Evolutionary conservation across 1,284 basidiomycete species (phyloP).

Genomic region (Sphaerobolus stellatus): DNA sequence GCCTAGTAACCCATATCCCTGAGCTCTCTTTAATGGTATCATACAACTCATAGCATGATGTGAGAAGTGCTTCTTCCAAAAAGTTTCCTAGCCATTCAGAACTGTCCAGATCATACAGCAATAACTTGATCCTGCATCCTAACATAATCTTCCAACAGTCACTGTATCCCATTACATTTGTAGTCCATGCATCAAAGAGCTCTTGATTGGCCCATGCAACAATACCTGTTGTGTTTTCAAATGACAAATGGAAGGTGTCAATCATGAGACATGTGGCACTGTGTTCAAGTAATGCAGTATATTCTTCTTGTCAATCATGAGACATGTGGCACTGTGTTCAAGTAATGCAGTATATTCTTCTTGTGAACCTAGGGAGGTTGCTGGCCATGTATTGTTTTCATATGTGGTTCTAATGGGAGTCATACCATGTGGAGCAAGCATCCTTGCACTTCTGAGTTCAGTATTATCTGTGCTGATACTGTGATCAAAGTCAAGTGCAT

Average conservation of each 20-base stretch:
- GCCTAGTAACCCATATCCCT: too few relatives aligned
- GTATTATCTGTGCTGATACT: not conserved
- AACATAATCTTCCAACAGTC: constrained; percentile 37
- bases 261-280: too few relatives aligned
- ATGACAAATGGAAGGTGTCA: constrained; percentile 34
- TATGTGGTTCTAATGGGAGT: not conserved
- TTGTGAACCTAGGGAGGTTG: constrained; percentile 18
- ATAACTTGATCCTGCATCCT: constrained; percentile 31
- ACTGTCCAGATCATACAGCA: constrained; percentile 35
- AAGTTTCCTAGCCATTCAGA: constrained; percentile 33
- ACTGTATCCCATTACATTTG: constrained; percentile 28
- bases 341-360: constrained; percentile 29
- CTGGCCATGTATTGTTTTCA: constrained; percentile 4
- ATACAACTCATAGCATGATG: too few relatives aligned
- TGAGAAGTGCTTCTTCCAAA: too few relatives aligned
- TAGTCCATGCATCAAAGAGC: constrained; percentile 30
- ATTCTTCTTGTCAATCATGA: constrained; percentile 39
- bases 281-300: too few relatives aligned
- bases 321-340: constrained; percentile 32
- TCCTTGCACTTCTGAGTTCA: not conserved
- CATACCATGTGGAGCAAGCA: not conserved
- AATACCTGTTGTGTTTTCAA: constrained; percentile 27
- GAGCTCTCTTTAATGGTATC: too few relatives aligned
- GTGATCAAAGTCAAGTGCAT: too few relatives aligned
- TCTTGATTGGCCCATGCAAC: constrained; percentile 33